Evolutionary conservation across 495 filamentous ascomycete species (phyloP), one percentile per base, ranked within the genome.

Genomic region (Talaromyces thailandensis): DNA sequence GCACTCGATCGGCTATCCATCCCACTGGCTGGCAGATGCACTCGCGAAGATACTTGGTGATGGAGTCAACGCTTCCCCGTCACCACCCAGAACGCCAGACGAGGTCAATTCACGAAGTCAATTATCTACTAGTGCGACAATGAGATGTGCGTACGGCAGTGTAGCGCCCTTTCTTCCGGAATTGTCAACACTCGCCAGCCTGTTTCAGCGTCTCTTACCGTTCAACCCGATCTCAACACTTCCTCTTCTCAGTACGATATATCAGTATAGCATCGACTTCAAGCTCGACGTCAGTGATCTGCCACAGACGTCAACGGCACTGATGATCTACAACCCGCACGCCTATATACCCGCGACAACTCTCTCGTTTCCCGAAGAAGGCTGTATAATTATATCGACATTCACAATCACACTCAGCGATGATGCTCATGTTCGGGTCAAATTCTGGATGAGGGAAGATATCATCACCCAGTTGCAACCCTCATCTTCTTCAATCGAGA

Each of bases 361-460:
- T 21, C 55, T 57, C 9, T 14, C 28, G 1, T 61, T 61, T 28
- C 45, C 37, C 3, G 59, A 61, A 29, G 26, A 61, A 31, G 59
- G 43, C 2, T 52, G 43, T 52, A 48, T 52, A 0, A 18, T 61
- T 12, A 24, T 61, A 31, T 45, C 43, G 26, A 52, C 24, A 21
- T 51, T 61, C 28, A 50, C 43, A 1, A 52, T 18, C 12, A 51
- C 40, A n/a, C 12, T 21, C 9, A 35, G 2, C 2, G 26, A 26
- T 12, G 24, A 31, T 45, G 40, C n/a, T 3, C 24, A 61, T 11
- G 21, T n/a, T 1, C 23, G 37, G 8, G 59, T 61, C 43, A 24
- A 31, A 16, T 61, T 61, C 43, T 61, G 59, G 59, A 61, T 61
- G 59, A 50, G 59, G 35, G 59, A 61, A 48, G 59, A 61, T 8